Evolutionary conservation across 208 protist species (phyloP).

Genomic region (Endotrypanum monterogeii): DNA sequence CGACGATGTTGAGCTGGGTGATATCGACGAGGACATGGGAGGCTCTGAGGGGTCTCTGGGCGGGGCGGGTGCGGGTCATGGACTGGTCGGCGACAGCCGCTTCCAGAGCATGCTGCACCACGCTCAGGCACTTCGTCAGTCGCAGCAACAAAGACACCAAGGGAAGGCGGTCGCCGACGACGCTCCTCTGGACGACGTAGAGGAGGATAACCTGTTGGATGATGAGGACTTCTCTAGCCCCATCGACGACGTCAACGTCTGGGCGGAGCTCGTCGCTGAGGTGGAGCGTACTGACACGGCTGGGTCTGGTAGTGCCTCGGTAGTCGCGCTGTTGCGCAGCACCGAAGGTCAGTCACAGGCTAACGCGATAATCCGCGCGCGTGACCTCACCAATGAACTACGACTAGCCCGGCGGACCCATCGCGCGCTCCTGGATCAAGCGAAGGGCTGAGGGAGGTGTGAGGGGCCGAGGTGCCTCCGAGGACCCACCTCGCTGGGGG

Average conservation of each 20-base stretch:
- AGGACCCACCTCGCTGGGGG: not conserved
- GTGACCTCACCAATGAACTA: constrained; percentile 25
- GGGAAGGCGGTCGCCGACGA: constrained; percentile 6
- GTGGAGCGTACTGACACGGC: constrained; percentile 27
- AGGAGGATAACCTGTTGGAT: constrained; percentile 73
- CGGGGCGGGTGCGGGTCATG: constrained; percentile 12
- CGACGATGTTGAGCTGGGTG: constrained; percentile 31
- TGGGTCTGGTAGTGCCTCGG: constrained; percentile 4
- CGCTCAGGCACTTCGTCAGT: constrained; percentile 40
- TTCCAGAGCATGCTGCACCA: constrained; percentile 45
- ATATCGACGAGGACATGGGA: constrained; percentile 24
- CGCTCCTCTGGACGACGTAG: constrained; percentile 41
- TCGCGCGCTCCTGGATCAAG: constrained; percentile 10
- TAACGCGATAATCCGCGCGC: constrained; percentile 37
- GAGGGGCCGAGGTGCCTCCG: not conserved
- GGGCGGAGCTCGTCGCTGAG: constrained; percentile 44
- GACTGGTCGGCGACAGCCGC: constrained; percentile 26
- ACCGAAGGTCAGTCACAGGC: constrained; percentile 33
- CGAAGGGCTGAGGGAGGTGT: constrained; percentile 12
- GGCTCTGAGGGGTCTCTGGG: constrained; percentile 34
- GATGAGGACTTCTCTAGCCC: constrained; percentile 76
- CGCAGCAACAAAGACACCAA: constrained; percentile 4
- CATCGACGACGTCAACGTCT: constrained; percentile 66
- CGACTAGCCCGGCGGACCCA: constrained; percentile 24
- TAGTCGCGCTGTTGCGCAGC: constrained; percentile 35